Conservation (phyloP, 1,139 yeast genomes). For the Sugiyamaella xylanicola region DNA sequence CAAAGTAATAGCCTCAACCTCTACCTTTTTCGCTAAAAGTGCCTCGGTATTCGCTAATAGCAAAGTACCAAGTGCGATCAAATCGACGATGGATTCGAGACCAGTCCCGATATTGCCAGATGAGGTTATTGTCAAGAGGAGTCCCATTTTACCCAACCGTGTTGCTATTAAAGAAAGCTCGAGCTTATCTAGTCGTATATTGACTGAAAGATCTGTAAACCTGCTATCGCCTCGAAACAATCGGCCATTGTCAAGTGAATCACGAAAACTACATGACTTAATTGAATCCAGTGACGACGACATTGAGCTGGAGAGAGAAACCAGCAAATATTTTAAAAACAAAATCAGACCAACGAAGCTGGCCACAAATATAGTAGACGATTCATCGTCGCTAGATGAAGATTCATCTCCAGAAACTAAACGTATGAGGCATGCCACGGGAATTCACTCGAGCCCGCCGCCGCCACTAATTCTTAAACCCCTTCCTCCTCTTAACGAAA, state of each 20-base stretch:
- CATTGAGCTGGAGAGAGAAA: slow-evolving; percentile 4
- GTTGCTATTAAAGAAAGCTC: too few species aligned
- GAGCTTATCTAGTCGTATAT: slow-evolving; percentile 4
- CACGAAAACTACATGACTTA: slow-evolving; percentile 16
- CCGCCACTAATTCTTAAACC: not conserved
- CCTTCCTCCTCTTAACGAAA: not conserved
- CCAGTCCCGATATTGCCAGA: not conserved
- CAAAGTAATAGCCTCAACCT: not conserved
- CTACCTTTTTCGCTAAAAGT: too few species aligned
- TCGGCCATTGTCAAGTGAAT: slow-evolving; percentile 7
- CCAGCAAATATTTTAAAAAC: slow-evolving; percentile 18
- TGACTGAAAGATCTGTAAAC: slow-evolving; percentile 7
- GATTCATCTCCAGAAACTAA: slow-evolving; percentile 16
- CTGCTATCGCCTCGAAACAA: not conserved
- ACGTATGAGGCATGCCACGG: not conserved
- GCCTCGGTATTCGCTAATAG: too few species aligned
- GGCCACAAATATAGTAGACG: not conserved
- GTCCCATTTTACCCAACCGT: too few species aligned
- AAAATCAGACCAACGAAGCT: not conserved
- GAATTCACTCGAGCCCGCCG: not conserved
- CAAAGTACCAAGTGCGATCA: too few species aligned
- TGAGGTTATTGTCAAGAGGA: not conserved
- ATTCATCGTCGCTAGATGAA: slow-evolving; percentile 17
- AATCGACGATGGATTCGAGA: too few species aligned
- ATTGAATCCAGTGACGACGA: slow-evolving; percentile 24